Evolutionary conservation across 2,329 filamentous ascomycete species (phyloP), one percentile per base, ranked within the genome.

Genomic region (Knoxdaviesia proteae): DNA sequence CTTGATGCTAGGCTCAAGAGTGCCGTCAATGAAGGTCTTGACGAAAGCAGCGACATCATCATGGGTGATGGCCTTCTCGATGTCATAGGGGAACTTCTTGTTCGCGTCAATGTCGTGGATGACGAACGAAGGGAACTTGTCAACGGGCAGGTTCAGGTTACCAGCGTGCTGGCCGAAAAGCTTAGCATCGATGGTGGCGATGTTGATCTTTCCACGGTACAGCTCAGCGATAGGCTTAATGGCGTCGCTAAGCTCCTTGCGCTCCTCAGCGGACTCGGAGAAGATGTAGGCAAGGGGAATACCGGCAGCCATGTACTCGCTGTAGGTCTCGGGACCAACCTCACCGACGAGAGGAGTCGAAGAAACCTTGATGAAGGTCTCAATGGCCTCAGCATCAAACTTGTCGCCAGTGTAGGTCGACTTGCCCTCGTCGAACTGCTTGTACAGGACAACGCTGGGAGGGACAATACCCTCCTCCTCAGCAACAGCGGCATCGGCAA

Each of bases 241-340:
- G 48, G 74, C 67, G 50, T 80, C 74, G 52, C 79, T 68, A 51
- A 94, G 76, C 56, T 76, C 67, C 56, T 80, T 74, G 54, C 90
- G 87, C 73, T 94, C 86, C 66, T 96, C 88, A 32, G 73, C 59
- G 39, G 82, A 87, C 68, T 94, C 87, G 49, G 88, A 79, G 64
- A 98, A 96, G 65, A 98, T 93, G 68, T 96, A 98, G 50, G 86
- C 90, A 49, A 98, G 78, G 47, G 90, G 90, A 52, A 96, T 71
- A 51, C 84, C 86, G 52, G 88, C 74, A 43, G 78, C 76, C 81
- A 96, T 98, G 73, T 98, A 98, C 56, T 72, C 76, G 47, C 82
- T 72, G 69, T 98, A 98, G 50, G 90, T 98, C 63, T 96, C 90
- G 48, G 90, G 90, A 54, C 88, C 88, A 53, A 98, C 81, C 68